Base-by-base conservation (phyloP, 2,329 filamentous ascomycete species). In the Westerdykella sp. region DNA sequence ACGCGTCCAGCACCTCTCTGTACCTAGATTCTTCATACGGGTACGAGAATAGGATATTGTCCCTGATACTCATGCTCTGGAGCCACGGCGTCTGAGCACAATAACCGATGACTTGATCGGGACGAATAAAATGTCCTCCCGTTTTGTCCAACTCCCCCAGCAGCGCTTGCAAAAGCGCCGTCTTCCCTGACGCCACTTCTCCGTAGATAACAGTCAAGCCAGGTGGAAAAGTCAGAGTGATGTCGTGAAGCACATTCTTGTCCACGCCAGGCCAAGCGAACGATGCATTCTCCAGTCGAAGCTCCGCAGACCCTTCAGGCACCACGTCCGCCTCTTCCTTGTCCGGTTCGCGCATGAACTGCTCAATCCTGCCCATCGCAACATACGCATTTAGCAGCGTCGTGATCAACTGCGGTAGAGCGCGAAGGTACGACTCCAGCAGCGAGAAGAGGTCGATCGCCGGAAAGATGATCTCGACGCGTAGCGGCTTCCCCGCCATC, bases 261-360 rank as follows among this genome's bases (percentile, higher is more conserved):
- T 73, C 61, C 1, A 78, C 78, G 0, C 85, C 85, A 0, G 89
- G 87, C 84, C 89, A 95, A 0, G 84, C 78, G 59, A 94, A 94
- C 0, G 81, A 82, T 4, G 85, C 86, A 22, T 79, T 68, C 2
- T 74, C 69, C 37, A 94, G 71, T 34, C 75, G 57, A 1, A 77
- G 59, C 23, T 60, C 50, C 3, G 62, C 59, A 21, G 60, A 61
- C 37, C 63, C 67, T 37, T 60, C 67, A 11, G 61, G 54, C 2
- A 60, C 60, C 14, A 67, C 60, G 3, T 71, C 69, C 3, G 65
- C 63, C 22, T 77, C 73, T 23, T 79, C 77, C 53, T 88, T 87
- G 56, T 95, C 81, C 0, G 87, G 87, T 63, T 95, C 89, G 1
- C 73, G 71, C 87, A 95, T 94, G 68, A 94, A 95, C 16, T 79